phyloP scores from a whole-genome alignment of 805 yeast species.

The Zygoascus flipseniorum region DNA sequence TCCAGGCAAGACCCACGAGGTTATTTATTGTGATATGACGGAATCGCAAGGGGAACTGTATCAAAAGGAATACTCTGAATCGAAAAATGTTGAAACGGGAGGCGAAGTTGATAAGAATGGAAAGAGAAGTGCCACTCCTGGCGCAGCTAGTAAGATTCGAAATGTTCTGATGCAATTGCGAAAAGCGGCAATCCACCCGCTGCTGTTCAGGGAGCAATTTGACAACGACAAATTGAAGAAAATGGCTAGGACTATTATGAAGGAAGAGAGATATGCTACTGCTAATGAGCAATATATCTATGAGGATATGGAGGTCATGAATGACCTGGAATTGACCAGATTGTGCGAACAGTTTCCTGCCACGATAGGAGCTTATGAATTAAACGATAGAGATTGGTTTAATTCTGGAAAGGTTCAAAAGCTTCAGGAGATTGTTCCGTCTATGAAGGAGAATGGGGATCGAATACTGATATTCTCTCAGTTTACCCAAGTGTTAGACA shows the following conservation, averaged over 20 bases:
- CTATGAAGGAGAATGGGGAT: constrained; percentile 46
- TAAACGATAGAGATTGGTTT: constrained; percentile 49
- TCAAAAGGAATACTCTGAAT: constrained; percentile 42
- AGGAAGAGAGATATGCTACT: constrained; percentile 65
- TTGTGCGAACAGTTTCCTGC: constrained; percentile 65
- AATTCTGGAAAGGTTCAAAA: constrained; percentile 68
- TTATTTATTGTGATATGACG: constrained; percentile 58
- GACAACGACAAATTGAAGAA: constrained; percentile 43
- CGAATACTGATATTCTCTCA: constrained; percentile 80
- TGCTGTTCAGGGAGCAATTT: constrained; percentile 64
- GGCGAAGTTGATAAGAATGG: constrained; percentile 22
- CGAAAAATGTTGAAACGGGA: constrained; percentile 16
- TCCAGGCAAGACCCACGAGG: constrained; percentile 63
- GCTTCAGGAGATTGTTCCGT: constrained; percentile 49
- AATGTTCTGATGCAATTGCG: constrained; percentile 83
- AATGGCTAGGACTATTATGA: constrained; percentile 76
- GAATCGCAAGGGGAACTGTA: constrained; percentile 51
- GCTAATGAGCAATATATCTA: constrained; percentile 71
- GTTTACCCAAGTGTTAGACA: constrained; percentile 87
- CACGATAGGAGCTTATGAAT: constrained; percentile 45
- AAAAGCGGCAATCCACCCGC: constrained; percentile 89
- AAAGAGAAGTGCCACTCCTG: not conserved
- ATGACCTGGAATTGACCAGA: constrained; percentile 76
- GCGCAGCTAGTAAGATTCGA: constrained; percentile 28
- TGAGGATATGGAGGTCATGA: constrained; percentile 95